These are phyloP conservation scores for Agaricus subrufescens DNA, from an alignment of 768 basidiomycete species.

Conservation along the genomic window DNA sequence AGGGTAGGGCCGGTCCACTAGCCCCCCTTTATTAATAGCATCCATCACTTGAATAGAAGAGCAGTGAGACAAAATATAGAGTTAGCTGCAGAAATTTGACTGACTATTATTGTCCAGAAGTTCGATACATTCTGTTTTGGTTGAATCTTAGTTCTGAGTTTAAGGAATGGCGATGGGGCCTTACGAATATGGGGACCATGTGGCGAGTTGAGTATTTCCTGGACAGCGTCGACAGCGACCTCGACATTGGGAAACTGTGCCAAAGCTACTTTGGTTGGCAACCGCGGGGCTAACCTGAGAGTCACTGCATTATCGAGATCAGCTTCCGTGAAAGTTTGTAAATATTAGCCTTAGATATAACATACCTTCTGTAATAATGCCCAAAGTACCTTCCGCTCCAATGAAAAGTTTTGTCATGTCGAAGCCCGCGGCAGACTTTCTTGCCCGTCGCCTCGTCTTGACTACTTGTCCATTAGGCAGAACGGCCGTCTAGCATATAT, in stretches of 20 bases:
- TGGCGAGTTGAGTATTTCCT: conserved; percentile 69
- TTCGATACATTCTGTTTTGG: conserved; percentile 73
- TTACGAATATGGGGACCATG: conserved; percentile 71
- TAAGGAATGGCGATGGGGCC: conserved; percentile 19
- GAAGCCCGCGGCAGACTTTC: conserved; percentile 86
- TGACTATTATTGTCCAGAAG: conserved; percentile 73
- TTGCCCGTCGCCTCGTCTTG: conserved; percentile 73
- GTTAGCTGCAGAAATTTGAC: conserved; percentile 10
- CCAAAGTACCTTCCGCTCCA: conserved; percentile 86
- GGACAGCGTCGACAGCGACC: conserved; percentile 74
- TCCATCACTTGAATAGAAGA: conserved; percentile 52
- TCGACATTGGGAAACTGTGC: conserved; percentile 81
- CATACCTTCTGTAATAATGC: conserved; percentile 82
- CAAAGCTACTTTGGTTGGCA: conserved; percentile 86
- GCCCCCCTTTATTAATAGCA: conserved; percentile 66
- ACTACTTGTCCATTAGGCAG: conserved; percentile 83
- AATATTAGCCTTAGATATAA: not conserved
- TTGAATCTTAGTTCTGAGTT: not conserved
- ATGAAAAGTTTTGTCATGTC: conserved; percentile 87
- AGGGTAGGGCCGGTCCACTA: conserved; percentile 57
- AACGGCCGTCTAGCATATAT: conserved; percentile 61
- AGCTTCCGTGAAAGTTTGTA: not conserved
- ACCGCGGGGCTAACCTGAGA: conserved; percentile 69
- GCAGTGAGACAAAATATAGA: not conserved
- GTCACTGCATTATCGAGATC: conserved; percentile 51